Evolutionary conservation across 2,329 filamentous ascomycete genomes (phyloP).

Genomic region (Aureobasidium sp.): DNA sequence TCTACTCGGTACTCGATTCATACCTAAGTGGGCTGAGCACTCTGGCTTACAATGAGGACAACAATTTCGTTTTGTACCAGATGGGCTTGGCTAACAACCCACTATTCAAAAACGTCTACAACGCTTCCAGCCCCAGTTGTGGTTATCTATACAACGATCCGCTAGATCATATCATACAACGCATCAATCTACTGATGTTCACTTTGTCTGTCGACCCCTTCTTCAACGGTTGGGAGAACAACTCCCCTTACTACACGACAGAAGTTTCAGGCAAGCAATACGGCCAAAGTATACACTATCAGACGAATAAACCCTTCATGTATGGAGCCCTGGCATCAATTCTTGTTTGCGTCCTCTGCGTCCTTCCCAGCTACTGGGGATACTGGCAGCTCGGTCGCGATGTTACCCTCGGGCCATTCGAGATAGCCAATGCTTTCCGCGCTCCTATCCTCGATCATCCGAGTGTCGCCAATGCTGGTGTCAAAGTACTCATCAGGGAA

Average conservation of each 20-base stretch:
- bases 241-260: no score
- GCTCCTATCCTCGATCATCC: slow-evolving; percentile 16
- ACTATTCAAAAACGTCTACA: no score
- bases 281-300: slow-evolving; percentile 20
- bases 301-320: slow-evolving; percentile 22
- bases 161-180: slow-evolving; percentile 7
- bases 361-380: slow-evolving; percentile 27
- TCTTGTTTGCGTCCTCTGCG: slow-evolving; percentile 24
- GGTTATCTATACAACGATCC: slow-evolving; percentile 16
- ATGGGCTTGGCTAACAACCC: slow-evolving; percentile 12
- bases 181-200: slow-evolving; percentile 20
- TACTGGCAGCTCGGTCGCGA: slow-evolving; percentile 30
- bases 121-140: no score
- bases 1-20: no score
- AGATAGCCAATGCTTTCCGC: slow-evolving; percentile 28
- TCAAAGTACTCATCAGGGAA: not conserved
- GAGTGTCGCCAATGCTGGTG: not conserved
- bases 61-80: no score
- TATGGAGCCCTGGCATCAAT: slow-evolving; percentile 24
- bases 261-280: slow-evolving; percentile 15
- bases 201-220: slow-evolving; percentile 13
- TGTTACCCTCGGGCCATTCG: slow-evolving; percentile 27
- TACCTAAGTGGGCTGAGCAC: no score
- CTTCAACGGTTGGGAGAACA: no score
- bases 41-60: no score